These are phyloP conservation scores for Lepidium aucheri DNA, from an alignment of 345 rosid genomes.

Conservation along the genomic window DNA sequence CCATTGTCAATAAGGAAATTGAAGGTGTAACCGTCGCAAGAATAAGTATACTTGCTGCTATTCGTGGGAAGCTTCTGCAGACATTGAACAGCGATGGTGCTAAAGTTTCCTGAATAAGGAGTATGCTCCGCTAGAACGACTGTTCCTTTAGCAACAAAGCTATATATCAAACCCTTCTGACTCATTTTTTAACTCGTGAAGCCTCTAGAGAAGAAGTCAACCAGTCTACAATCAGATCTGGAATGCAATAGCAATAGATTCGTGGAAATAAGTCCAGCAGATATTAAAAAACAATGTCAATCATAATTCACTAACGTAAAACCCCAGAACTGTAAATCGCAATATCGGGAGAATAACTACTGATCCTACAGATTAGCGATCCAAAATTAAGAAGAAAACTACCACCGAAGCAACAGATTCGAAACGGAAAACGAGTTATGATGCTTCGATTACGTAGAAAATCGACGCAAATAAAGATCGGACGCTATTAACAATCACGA, in stretches of 20 bases:
- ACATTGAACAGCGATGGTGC: constrained; percentile 97
- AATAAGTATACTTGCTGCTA: constrained; percentile 92
- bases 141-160: constrained; percentile 93
- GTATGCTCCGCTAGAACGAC: constrained; percentile 95
- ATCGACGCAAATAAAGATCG: constrained; percentile 8
- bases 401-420: neutral
- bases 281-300: neutral
- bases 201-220: constrained; percentile 22
- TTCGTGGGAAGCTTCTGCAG: constrained; percentile 86
- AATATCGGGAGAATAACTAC: neutral
- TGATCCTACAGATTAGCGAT: neutral
- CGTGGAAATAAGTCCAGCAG: neutral
- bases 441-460: neutral
- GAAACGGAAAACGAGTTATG: neutral
- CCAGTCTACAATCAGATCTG: constrained; percentile 20
- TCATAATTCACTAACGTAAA: neutral
- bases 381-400: neutral
- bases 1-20: constrained; percentile 76
- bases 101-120: constrained; percentile 82
- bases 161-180: constrained; percentile 88
- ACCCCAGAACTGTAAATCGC: neutral
- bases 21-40: constrained; percentile 90
- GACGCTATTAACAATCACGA: neutral
- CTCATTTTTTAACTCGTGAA: constrained; percentile 39
- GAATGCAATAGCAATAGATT: neutral